Evolutionary conservation across 2,329 filamentous ascomycete species (phyloP).

Genomic region (Botryotinia narcissicola): DNA sequence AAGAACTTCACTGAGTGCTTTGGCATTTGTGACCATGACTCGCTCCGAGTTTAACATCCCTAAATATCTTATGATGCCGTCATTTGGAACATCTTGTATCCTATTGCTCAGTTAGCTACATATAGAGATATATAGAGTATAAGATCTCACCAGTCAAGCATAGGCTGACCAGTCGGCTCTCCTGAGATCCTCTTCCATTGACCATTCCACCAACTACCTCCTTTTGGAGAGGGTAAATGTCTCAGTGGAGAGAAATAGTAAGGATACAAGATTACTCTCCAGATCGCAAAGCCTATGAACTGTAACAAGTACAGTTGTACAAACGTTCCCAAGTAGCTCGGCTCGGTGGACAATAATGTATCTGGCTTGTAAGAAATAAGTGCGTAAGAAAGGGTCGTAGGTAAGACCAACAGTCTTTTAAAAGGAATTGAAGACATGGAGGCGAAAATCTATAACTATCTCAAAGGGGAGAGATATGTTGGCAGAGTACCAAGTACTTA

Average conservation of each 20-base stretch:
- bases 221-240: slow-evolving; percentile 52
- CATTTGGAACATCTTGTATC: slow-evolving; percentile 60
- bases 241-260: slow-evolving; percentile 56
- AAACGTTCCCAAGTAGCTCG: slow-evolving; percentile 42
- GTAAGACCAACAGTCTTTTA: slow-evolving; percentile 29
- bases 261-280: slow-evolving; percentile 54
- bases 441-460: not conserved
- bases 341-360: slow-evolving; percentile 31
- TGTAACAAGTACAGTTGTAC: slow-evolving; percentile 42
- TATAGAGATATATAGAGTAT: not conserved
- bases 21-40: slow-evolving; percentile 59
- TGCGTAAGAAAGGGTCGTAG: slow-evolving; percentile 29
- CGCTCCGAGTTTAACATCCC: slow-evolving; percentile 61
- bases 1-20: slow-evolving; percentile 67
- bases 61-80: slow-evolving; percentile 67
- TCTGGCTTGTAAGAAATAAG: slow-evolving; percentile 30
- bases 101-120: slow-evolving; percentile 37
- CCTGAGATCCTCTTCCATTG: slow-evolving; percentile 42
- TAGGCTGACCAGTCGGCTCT: slow-evolving; percentile 42
- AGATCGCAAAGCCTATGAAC: slow-evolving; percentile 41
- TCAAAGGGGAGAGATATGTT: not conserved
- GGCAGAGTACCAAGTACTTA: not conserved
- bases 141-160: slow-evolving; percentile 39
- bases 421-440: slow-evolving; percentile 31
- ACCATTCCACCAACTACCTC: slow-evolving; percentile 46